A percentile compares a stretch with the other conserved stretches of the same genome.
phyloP scores from a whole-genome alignment of 352 stramenopile species.

The Globisporangium viniferum region DNA sequence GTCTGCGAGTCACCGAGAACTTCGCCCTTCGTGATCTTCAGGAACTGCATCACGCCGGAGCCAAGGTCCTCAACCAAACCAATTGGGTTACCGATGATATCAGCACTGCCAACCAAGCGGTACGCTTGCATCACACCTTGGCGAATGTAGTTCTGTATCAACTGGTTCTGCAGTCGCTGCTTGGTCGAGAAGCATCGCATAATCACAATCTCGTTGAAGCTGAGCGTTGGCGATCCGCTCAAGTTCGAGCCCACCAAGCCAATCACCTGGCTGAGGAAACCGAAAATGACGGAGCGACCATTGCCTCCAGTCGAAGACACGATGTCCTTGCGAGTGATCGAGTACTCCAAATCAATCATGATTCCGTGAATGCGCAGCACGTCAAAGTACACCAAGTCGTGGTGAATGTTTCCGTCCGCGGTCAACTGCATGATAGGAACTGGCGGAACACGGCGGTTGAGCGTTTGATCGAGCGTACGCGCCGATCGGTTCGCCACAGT shows the following conservation, averaged over 20 bases:
- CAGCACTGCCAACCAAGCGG: conserved; percentile 74
- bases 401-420: conserved; percentile 64
- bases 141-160: conserved; percentile 81
- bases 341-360: conserved; percentile 76
- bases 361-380: conserved; percentile 70
- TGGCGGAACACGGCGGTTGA: conserved; percentile 55
- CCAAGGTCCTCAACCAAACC: conserved; percentile 85
- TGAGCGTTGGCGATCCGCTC: conserved; percentile 78
- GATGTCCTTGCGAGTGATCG: conserved; percentile 84
- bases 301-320: conserved; percentile 52
- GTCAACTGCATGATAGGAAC: conserved; percentile 57
- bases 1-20: conserved; percentile 79
- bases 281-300: conserved; percentile 76
- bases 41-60: conserved; percentile 81
- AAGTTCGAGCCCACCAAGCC: conserved; percentile 83
- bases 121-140: conserved; percentile 84
- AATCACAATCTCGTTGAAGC: conserved; percentile 85
- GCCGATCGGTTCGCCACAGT: conserved; percentile 57
- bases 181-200: conserved; percentile 83
- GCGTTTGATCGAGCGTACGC: conserved; percentile 53
- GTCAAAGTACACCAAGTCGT: conserved; percentile 83
- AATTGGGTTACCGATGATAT: conserved; percentile 87
- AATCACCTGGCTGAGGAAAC: conserved; percentile 76
- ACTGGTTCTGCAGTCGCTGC: conserved; percentile 66
- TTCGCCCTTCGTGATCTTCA: conserved; percentile 89